Evolutionary conservation across 1,284 basidiomycete genomes (phyloP), one percentile per base, ranked within the genome.

Genomic region (Gomphus bonarii): DNA sequence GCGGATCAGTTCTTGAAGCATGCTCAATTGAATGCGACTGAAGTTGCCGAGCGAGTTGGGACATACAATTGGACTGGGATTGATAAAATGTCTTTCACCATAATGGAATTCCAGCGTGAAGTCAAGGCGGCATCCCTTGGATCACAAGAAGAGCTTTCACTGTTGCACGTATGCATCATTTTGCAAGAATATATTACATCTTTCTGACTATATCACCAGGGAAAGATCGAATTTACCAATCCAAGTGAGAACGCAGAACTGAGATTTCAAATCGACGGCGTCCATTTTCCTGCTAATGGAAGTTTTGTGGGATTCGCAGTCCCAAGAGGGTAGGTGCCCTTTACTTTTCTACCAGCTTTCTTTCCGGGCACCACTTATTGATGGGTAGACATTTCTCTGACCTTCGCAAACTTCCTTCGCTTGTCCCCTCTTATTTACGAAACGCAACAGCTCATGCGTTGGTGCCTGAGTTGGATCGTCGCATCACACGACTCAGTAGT

Each of bases 211-310:
- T n/a, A 50, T n/a, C 12, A 40, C 33, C 59, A 88, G 88, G 87
- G 87, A 28, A 81, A 80, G 60, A 73, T 90, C 18, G 88, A 90
- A 60, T 65, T 89, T 14, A 75, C 74, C 6, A 78, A 84, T 62
- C 65, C 71, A 4, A 67, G 68, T 16, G 75, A 68, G 7, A 68
- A 72, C 0, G 79, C 82, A 36, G 82, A 85, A 55, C 67, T 88
- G 40, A 73, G 78, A 35, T 69, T 89, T 2, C 83, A 88, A 59
- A 81, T 90, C 61, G 82, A 86, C 65, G 91, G 88, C 3, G 74
- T 94, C 12, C 91, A 93, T 69, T 82, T 89, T 65, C 63, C 86
- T 9, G 72, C 78, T 9, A 88, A 89, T 61, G 91, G 91, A 1
- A 81, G 86, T 1, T 81, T 93, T 43, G 86, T 84, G 64, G 86